A percentile compares a stretch with the other conserved stretches of the same genome.
Evolutionary conservation across 1,284 basidiomycete genomes (phyloP).

Genomic region (Cutaneotrichosporon sp.): DNA sequence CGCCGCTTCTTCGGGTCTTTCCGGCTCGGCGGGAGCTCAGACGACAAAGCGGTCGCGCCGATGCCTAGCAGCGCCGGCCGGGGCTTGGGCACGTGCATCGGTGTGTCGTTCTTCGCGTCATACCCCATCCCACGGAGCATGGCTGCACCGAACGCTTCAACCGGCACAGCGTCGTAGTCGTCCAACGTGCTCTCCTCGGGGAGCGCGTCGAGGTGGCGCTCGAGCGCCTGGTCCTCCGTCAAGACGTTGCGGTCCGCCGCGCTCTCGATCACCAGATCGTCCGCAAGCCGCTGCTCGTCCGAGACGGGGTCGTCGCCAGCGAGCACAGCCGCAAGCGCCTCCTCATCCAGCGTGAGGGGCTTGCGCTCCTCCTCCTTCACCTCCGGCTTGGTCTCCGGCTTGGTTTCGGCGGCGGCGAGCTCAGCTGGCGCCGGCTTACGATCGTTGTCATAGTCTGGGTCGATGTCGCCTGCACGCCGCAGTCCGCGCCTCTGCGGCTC

Average conservation of each 20-base stretch:
- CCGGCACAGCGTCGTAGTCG: constrained; percentile 86
- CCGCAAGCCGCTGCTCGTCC: constrained; percentile 38
- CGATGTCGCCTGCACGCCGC: constrained; percentile 38
- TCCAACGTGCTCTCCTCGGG: constrained; percentile 63
- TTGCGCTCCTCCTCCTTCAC: constrained; percentile 10
- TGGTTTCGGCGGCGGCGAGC: constrained; percentile 11
- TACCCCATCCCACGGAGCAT: constrained; percentile 96
- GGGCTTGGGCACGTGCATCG: constrained; percentile 73
- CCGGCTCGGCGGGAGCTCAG: constrained; percentile 32
- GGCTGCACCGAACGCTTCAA: constrained; percentile 90
- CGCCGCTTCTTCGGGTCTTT: constrained; percentile 30
- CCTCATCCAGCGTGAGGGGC: constrained; percentile 39
- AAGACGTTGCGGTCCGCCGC: constrained; percentile 54
- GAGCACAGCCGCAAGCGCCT: constrained; percentile 46
- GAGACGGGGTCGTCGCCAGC: constrained; percentile 49
- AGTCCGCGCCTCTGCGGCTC: constrained; percentile 78
- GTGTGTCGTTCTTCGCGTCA: constrained; percentile 63
- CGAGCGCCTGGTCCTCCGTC: constrained; percentile 71
- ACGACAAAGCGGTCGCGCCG: constrained; percentile 69
- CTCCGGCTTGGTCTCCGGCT: constrained; percentile 19
- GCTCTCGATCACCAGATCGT: constrained; percentile 29
- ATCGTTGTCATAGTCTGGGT: constrained; percentile 11
- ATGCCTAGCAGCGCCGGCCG: constrained; percentile 83
- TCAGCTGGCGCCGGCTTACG: constrained; percentile 25
- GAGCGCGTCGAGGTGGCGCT: constrained; percentile 72